Conservation (phyloP, 306 rosid species). For the Rubus parviflorus region DNA sequence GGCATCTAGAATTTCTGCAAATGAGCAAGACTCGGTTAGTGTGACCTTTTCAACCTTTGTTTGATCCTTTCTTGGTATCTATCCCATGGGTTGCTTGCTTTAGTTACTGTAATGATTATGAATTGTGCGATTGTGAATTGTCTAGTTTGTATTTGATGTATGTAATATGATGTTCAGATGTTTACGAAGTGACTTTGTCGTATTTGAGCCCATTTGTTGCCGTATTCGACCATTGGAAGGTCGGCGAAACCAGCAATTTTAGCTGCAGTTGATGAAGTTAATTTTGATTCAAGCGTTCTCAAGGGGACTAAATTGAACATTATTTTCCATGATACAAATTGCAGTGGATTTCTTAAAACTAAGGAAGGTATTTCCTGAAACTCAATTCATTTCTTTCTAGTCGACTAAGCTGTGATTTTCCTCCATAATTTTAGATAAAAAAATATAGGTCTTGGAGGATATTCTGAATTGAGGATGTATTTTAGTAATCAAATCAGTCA, state of each 20-base stretch:
- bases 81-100: too few relatives aligned
- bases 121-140: too few relatives aligned
- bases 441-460: constrained; percentile 2
- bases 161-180: too few relatives aligned
- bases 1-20: too few relatives aligned
- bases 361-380: constrained; percentile 53
- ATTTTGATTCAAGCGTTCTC: constrained; percentile 50
- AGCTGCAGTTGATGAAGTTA: constrained; percentile 63
- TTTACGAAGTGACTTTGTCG: too few relatives aligned
- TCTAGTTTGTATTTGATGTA: too few relatives aligned
- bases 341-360: constrained; percentile 71
- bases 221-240: constrained; percentile 68
- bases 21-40: too few relatives aligned
- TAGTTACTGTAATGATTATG: too few relatives aligned
- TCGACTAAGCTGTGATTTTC: neutral
- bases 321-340: constrained; percentile 50
- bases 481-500: constrained; percentile 4
- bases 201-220: too few relatives aligned
- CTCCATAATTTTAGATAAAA: neutral
- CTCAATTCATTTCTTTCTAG: constrained; percentile 28
- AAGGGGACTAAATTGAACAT: constrained; percentile 39
- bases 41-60: too few relatives aligned
- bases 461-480: constrained; percentile 11
- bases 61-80: too few relatives aligned
- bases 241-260: constrained; percentile 52